Base-by-base conservation (phyloP, 2,329 filamentous ascomycete species). In the Dryadomyces sulphureus region DNA sequence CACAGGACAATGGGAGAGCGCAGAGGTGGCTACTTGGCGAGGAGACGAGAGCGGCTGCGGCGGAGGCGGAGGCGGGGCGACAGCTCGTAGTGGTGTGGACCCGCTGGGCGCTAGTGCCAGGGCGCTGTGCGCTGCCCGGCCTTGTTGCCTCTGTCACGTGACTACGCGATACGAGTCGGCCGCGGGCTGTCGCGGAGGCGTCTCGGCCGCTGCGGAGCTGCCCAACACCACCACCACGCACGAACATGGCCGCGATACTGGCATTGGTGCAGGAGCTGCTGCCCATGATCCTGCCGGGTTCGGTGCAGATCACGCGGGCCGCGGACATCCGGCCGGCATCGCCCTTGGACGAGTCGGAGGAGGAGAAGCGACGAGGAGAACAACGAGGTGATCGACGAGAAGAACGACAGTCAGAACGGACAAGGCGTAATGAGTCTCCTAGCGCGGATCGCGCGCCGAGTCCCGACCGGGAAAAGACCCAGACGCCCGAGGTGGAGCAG, bases 241-340 rank as follows among this genome's bases (percentile, higher is more conserved):
- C 12, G 16, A 36, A 34, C 16, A 73, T 77, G 73, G 64, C 70
- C 42, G 68, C 70, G 21, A 57, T 78, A 9, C 57, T 78, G 25
- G 72, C 74, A 24, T 57, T 78, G 49, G 63, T 78, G 45, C 70
- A 72, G 51, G 74, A 77, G 53, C 62, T 78, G 42, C 60, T 78
- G 42, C 74, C 73, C 49, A 77, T 79, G 68, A 68, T 78, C 48
- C 61, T 77, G 56, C 73, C 74, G 2, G 64, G 68, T 4, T 60
- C 65, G n/a, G 72, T 81, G n/a, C 66, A 75, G 45, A 64, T 81
- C 47, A 72, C 71, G 27, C 68, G 65, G 50, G 64, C 67, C 32
- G 55, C 59, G 39, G 63, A 69, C 34, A 63, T 75, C 45, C 43
- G 27, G 16, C 60, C 60, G 41, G 67, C 69, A 4, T 47, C 46